Evolutionary conservation across 257 asterid species (phyloP), one percentile per base, ranked within the genome.

Genomic region (Gentiana macrophylla): DNA sequence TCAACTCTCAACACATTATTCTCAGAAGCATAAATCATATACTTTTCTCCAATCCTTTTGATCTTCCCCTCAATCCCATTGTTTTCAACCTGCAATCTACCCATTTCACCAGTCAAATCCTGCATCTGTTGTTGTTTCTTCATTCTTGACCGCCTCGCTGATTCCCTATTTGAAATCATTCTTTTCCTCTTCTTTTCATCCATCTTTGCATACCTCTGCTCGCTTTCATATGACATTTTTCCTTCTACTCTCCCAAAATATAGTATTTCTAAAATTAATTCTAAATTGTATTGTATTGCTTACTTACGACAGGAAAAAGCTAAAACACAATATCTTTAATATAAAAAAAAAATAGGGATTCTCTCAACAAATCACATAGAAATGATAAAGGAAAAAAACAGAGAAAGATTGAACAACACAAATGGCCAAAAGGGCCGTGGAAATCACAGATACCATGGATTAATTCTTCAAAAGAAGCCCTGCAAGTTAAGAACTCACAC

Each of bases 1-100:
- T 76, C 89, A 52, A 93, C 95, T 65, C 82, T 80, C 38, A 86
- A 66, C 45, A 83, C 95, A 72, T 75, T 73, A 24, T 86, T 86
- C 60, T 74, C 72, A 5, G 84, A 62, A 3, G 78, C 79, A 43
- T 55, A 38, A 36, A 56, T 56, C 52, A 64, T 4, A 57, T 76
- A 67, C 63, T 65, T 65, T 34, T 74, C 71, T 2, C 68, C 57
- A 8, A 78, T 59, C 53, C 53, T 69, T 11, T 83, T 93, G 12
- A 86, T 78, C 83, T 69, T 80, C 37, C 65, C 50, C 58, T 44
- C 35, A 63, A 77, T 65, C 50, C 52, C 69, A 55, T 73, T 73
- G 64, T 76, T 86, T 48, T 79, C 77, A 53, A 60, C 71, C 77
- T 80, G 59, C 59, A 86, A 56, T 56, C 67, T 71, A 51, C 43